These are phyloP conservation scores for Trichoderma brevicompactum DNA, from an alignment of 2,329 filamentous ascomycete genomes.

Conservation along the genomic window DNA sequence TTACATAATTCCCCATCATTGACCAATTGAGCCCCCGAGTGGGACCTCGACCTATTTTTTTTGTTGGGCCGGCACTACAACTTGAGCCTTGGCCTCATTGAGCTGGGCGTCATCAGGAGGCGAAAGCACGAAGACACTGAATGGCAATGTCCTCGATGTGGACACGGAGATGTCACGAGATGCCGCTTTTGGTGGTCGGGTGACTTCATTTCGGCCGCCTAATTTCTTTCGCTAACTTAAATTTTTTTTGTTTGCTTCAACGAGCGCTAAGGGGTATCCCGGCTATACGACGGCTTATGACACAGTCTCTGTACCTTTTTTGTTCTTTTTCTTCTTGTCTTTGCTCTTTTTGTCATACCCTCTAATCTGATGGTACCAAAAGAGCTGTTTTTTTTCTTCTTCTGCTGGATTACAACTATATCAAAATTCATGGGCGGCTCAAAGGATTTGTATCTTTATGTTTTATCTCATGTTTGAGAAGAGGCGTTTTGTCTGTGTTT, in stretches of 20 bases:
- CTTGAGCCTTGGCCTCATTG: conserved; percentile 9
- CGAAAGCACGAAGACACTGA: conserved; percentile 14
- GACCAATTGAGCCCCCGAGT: not conserved
- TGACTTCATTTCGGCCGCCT: conserved; percentile 25
- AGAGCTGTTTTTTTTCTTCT: not conserved
- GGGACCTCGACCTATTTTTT: conserved; percentile 12
- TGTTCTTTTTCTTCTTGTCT: not conserved
- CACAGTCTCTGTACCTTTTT: conserved; percentile 25
- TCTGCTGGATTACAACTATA: conserved; percentile 9
- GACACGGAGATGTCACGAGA: conserved; percentile 25
- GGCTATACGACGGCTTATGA: conserved; percentile 28
- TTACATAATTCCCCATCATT: conserved; percentile 8
- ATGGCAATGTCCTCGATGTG: conserved; percentile 19
- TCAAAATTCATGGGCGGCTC: conserved; percentile 25
- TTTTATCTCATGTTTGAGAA: not conserved
- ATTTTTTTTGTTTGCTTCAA: conserved; percentile 4
- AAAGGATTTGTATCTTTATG: conserved; percentile 2
- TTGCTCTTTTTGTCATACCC: not conserved
- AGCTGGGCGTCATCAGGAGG: conserved; percentile 27
- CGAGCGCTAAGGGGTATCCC: conserved; percentile 24
- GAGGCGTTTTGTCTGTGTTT: conserved; percentile 11
- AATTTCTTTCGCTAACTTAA: conserved; percentile 17
- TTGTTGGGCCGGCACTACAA: conserved; percentile 25
- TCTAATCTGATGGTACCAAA: not conserved
- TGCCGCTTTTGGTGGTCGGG: conserved; percentile 22